Evolutionary conservation across 2,329 filamentous ascomycete species (phyloP).

Genomic region (Bertia moriformis): DNA sequence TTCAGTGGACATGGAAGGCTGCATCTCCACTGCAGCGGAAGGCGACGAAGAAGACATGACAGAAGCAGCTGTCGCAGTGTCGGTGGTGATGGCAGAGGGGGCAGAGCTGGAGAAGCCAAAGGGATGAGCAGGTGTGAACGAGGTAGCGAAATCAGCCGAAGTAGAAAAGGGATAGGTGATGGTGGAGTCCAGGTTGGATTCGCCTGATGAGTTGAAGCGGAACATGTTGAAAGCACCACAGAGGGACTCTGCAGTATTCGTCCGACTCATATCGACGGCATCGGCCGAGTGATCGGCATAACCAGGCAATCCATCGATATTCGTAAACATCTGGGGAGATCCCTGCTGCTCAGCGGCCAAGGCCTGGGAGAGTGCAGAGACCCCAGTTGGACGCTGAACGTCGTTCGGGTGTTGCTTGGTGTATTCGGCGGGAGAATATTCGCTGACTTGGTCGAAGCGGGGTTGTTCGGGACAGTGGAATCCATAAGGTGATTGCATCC

Average conservation of each 20-base stretch:
- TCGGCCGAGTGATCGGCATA: constrained; percentile 1
- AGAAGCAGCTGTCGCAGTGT: constrained; percentile 13
- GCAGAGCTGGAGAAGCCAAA: constrained; percentile 3
- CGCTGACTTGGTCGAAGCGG: constrained; percentile 19
- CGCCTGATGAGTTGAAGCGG: constrained; percentile 17
- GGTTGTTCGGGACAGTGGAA: constrained; percentile 9
- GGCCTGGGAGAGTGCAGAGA: not conserved
- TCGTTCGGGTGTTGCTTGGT: constrained; percentile 18
- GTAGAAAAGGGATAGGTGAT: constrained; percentile 4
- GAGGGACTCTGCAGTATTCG: constrained; percentile 25
- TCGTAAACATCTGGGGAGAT: not conserved
- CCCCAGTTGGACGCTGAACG: constrained; percentile 3
- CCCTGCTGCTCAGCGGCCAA: not conserved
- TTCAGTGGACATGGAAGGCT: constrained; percentile 28
- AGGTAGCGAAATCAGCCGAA: constrained; percentile 1
- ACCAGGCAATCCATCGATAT: not conserved
- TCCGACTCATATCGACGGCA: constrained; percentile 25
- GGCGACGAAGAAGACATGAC: constrained; percentile 17
- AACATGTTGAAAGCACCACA: constrained; percentile 25
- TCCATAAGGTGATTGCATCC: no score
- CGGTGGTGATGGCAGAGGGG: constrained; percentile 1
- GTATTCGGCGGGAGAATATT: constrained; percentile 24
- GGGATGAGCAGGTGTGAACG: constrained; percentile 1
- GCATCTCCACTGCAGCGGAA: constrained; percentile 30
- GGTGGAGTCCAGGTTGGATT: constrained; percentile 14